These are phyloP conservation scores for Plectosphaerella cucumerina DNA, from an alignment of 2,329 filamentous ascomycete genomes.

Conservation along the genomic window DNA sequence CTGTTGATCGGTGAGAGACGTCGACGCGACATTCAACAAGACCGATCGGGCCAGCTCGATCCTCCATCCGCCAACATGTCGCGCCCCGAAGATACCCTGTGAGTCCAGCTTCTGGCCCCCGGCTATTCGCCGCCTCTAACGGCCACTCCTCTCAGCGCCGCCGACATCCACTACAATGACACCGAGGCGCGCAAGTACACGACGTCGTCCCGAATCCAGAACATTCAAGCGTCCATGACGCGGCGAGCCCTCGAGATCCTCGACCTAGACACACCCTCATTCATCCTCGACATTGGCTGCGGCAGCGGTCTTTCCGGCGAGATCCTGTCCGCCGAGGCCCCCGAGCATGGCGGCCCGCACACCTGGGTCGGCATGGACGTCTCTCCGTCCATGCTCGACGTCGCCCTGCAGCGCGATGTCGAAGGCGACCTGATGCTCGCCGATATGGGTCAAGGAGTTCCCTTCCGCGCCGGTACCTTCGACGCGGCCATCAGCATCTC, in stretches of 20 bases:
- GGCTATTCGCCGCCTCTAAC: slow-evolving; percentile 9
- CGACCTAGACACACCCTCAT: slow-evolving; percentile 69
- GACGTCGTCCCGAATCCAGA: slow-evolving; percentile 89
- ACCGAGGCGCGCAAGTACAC: slow-evolving; percentile 96
- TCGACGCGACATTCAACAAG: too few species aligned
- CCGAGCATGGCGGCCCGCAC: slow-evolving; percentile 77
- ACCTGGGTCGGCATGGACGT: slow-evolving; percentile 98
- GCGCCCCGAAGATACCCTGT: slow-evolving; percentile 93
- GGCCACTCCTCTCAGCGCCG: slow-evolving; percentile 55
- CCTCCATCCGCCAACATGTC: slow-evolving; percentile 65
- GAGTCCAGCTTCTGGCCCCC: slow-evolving; percentile 25
- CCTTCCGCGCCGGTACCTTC: slow-evolving; percentile 87
- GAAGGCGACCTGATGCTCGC: slow-evolving; percentile 92
- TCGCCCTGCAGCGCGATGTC: slow-evolving; percentile 85
- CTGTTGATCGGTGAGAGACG: too few species aligned
- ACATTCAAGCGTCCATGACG: slow-evolving; percentile 94
- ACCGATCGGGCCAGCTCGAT: too few species aligned
- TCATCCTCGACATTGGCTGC: slow-evolving; percentile 96
- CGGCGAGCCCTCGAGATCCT: slow-evolving; percentile 89
- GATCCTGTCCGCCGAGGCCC: slow-evolving; percentile 71
- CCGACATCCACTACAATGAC: slow-evolving; percentile 97
- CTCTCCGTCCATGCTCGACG: slow-evolving; percentile 91
- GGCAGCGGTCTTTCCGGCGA: slow-evolving; percentile 92
- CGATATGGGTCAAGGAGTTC: slow-evolving; percentile 92
- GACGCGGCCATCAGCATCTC: slow-evolving; percentile 94